Evolutionary conservation across 192 early-diverging fungal genomes (phyloP), one percentile per base, ranked within the genome.

Genomic region (Physocladia obscura): DNA sequence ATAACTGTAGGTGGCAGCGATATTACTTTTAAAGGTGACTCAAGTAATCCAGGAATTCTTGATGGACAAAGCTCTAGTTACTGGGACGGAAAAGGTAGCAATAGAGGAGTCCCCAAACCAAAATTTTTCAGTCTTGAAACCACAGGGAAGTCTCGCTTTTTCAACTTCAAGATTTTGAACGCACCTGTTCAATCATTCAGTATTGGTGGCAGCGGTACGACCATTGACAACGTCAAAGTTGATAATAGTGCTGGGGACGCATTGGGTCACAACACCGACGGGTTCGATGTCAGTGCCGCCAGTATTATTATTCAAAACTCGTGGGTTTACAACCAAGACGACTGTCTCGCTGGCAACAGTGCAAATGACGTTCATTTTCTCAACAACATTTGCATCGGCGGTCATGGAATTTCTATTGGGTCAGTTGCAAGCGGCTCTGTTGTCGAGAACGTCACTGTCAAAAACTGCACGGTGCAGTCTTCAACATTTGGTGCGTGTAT

Each of bases 241-340:
- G 44, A 47, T n/a, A 47, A 47, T 47, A 47, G 44, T n/a, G 11
- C n/a, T 47, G 44, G 44, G 8, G 44, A 47, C n/a, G 8, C 44
- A 47, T 13, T 67, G 37, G 73, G 70, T 24, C 69, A 82, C 67
- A 82, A 82, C 27, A 82, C 81, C 0, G 81, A 82, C 26, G 81
- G 64, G 6, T n/a, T n/a, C n/a, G n/a, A n/a, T n/a, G n/a, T n/a
- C n/a, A n/a, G n/a, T n/a, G n/a, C n/a, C n/a, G n/a, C 76, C 80
- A 30, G 81, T 75, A 55, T 49, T 77, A 47, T 13, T 47, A 8
- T 8, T 8, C 44, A n/a, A 47, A 13, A n/a, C 11, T 13, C 11
- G 8, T 47, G 44, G 8, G 11, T 13, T 47, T n/a, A 47, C 8
- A 47, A 47, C 8, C 44, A 47, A n/a, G 8, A 13, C 11, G 44